These are phyloP conservation scores for Atkinsonella hypoxylon DNA, from an alignment of 2,329 filamentous ascomycete species.

Conservation along the genomic window DNA sequence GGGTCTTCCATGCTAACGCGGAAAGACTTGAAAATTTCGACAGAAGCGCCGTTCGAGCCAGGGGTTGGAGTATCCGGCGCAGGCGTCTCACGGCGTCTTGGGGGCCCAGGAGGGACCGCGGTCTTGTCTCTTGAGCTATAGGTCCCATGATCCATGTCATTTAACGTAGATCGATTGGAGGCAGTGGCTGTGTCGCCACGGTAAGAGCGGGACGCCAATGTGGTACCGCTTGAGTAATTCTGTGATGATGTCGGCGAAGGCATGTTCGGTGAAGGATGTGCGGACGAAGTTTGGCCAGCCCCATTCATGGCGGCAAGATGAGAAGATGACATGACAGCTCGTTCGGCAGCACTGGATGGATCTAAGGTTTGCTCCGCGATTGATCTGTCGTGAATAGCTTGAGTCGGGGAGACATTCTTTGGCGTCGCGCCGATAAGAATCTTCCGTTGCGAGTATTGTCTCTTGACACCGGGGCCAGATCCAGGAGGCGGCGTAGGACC, in stretches of 20 bases:
- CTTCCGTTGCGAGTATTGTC: slow-evolving; percentile 67
- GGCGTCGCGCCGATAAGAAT: slow-evolving; percentile 58
- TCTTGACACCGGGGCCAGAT: slow-evolving; percentile 44
- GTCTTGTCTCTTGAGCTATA: slow-evolving; percentile 21
- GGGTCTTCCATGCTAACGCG: slow-evolving; percentile 96
- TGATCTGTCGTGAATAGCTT: slow-evolving; percentile 54
- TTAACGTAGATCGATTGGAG: slow-evolving; percentile 43
- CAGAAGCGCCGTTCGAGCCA: slow-evolving; percentile 44
- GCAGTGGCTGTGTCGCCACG: slow-evolving; percentile 42
- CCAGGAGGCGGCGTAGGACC: slow-evolving; percentile 42
- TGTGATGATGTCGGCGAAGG: slow-evolving; percentile 60
- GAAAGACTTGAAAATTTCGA: slow-evolving; percentile 99
- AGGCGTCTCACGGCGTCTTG: slow-evolving; percentile 49
- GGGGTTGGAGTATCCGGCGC: slow-evolving; percentile 52
- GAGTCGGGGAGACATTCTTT: slow-evolving; percentile 68
- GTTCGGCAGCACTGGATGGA: slow-evolving; percentile 54
- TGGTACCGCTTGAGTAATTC: slow-evolving; percentile 38
- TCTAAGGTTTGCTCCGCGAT: slow-evolving; percentile 55
- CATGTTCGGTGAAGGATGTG: slow-evolving; percentile 53
- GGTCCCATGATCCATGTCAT: slow-evolving; percentile 31
- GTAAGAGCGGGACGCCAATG: slow-evolving; percentile 50
- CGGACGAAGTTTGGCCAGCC: slow-evolving; percentile 41
- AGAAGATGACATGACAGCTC: slow-evolving; percentile 54
- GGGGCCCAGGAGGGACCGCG: slow-evolving; percentile 21
- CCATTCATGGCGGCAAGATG: slow-evolving; percentile 62